A percentile compares a stretch with the other conserved stretches of the same genome.
These are phyloP conservation scores for Incumbomyces delicatus DNA, from an alignment of 2,329 filamentous ascomycete species.

Conservation along the genomic window DNA sequence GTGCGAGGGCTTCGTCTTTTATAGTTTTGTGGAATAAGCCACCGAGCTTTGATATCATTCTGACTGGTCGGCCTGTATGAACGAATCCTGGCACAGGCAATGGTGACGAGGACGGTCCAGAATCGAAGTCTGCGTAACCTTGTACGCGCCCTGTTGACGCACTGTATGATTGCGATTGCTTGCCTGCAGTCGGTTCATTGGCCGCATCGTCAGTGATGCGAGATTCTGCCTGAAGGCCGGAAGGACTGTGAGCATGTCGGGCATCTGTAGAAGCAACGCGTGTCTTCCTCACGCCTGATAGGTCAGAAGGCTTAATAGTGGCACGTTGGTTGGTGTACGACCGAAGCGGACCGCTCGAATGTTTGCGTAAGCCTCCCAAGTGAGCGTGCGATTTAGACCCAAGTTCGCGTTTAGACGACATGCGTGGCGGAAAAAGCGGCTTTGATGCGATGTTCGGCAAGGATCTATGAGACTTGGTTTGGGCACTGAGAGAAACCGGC, in stretches of 20 bases:
- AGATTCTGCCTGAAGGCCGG: neutral
- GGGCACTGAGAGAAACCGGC: neutral
- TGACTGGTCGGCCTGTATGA: neutral
- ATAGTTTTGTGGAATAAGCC: neutral
- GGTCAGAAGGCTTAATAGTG: neutral
- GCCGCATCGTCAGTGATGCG: neutral
- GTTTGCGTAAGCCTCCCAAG: neutral
- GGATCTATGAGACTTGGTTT: neutral
- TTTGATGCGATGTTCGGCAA: neutral
- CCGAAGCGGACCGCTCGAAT: neutral
- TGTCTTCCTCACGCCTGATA: neutral
- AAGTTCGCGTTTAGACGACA: neutral
- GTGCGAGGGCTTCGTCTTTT: too few relatives aligned
- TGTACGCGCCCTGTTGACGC: neutral
- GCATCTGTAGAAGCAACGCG: too few relatives aligned
- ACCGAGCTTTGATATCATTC: neutral
- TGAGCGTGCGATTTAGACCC: neutral
- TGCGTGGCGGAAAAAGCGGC: slow-evolving; percentile 2
- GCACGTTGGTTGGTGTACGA: slow-evolving; percentile 1
- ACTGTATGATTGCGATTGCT: neutral
- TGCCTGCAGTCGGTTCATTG: neutral
- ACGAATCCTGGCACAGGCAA: neutral
- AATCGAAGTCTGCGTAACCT: neutral
- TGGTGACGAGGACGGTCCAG: neutral
- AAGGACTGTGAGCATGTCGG: neutral